Conservation (phyloP, 495 filamentous ascomycete species). For the Bryoglossum gracile region DNA sequence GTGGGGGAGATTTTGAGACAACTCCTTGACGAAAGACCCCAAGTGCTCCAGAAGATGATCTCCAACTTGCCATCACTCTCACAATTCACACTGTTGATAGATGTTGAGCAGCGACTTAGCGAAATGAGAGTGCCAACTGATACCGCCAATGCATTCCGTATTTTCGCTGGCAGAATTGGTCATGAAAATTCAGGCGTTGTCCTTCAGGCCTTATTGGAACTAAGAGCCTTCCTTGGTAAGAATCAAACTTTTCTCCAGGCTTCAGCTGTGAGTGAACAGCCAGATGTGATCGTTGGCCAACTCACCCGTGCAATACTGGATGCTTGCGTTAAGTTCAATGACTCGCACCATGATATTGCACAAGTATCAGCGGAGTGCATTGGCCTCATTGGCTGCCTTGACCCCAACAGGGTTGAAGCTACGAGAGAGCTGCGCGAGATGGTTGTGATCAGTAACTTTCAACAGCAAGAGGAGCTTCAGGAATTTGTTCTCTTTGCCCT, state of each 20-base stretch:
- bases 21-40: constrained; percentile 54
- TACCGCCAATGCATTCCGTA: constrained; percentile 53
- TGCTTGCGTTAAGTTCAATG: constrained; percentile 70
- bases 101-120: constrained; percentile 55
- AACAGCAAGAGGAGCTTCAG: constrained; percentile 66
- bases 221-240: constrained; percentile 59
- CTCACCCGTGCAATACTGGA: constrained; percentile 75
- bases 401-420: constrained; percentile 82
- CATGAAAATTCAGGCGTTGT: constrained; percentile 84
- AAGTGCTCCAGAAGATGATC: constrained; percentile 54
- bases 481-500: constrained; percentile 82
- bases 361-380: constrained; percentile 71
- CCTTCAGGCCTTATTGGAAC: constrained; percentile 66
- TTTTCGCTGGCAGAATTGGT: constrained; percentile 63
- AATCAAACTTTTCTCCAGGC: constrained; percentile 78
- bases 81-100: constrained; percentile 59
- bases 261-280: constrained; percentile 77
- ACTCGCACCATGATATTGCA: constrained; percentile 55
- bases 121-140: constrained; percentile 49
- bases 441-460: constrained; percentile 80
- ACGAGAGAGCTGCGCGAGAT: constrained; percentile 69
- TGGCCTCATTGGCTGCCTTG: constrained; percentile 82
- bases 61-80: constrained; percentile 70
- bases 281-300: constrained; percentile 61
- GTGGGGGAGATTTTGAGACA: constrained; percentile 54